Evolutionary conservation across 2,329 filamentous ascomycete genomes (phyloP), one percentile per base, ranked within the genome.

Genomic region (Gremmenia infestans): DNA sequence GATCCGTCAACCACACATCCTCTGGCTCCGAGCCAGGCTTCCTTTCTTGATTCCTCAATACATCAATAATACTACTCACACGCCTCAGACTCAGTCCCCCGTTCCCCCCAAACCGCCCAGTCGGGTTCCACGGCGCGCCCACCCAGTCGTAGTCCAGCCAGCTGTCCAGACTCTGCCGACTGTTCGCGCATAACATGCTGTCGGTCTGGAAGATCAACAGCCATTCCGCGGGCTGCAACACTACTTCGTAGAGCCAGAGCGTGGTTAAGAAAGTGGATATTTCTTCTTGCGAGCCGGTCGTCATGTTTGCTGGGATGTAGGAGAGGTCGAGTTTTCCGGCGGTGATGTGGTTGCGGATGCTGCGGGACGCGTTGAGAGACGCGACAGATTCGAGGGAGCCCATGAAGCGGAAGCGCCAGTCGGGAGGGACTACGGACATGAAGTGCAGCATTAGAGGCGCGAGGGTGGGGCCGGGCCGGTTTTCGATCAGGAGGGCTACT

Each of bases 341-440:
- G 1, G 49, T 57, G 17, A 70, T 64, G 4, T 64, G 59, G 39
- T 66, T 57, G 22, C 73, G 74, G 65, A 81, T 76, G 42, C 78
- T 76, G 14, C 74, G 67, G 32, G 73, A 76, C 52, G 62, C 48
- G 66, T 79, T 79, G 63, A 81, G 65, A 58, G 63, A 63, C 37
- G 70, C 68, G 28, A 81, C 74, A 7, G 76, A 78, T 50, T 73
- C 72, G 22, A 66, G 32, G 14, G 76, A 79, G 53, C 80, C 79
- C 73, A 81, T 79, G 72, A 81, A 81, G 42, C 75, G 74, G 70
- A 81, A 81, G 32, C 74, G 76, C 80, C 80, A 83, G 69, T 82
- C 79, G 1, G 78, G 76, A 4, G 80, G 80, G 2, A 82, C 76
- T 19, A 82, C 78, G 4, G 76, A 72, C 60, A 81, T 81, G 70